Conservation (phyloP, 306 rosid species). For the Quercus suber region DNA sequence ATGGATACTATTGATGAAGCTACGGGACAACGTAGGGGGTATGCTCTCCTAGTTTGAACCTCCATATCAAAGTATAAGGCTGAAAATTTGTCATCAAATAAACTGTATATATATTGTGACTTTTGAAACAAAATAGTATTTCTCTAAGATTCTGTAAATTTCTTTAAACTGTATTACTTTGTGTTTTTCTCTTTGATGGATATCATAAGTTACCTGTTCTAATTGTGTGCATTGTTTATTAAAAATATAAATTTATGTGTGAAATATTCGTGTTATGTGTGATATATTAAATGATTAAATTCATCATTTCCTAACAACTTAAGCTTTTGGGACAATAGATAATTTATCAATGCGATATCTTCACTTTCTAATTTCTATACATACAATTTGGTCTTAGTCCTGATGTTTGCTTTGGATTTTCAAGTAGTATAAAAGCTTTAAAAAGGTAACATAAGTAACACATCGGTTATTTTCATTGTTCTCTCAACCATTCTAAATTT, state of each 20-base stretch:
- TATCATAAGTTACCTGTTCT: neutral
- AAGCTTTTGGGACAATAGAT: no score
- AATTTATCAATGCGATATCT: neutral
- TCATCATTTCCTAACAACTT: no score
- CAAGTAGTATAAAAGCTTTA: neutral
- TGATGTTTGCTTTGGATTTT: neutral
- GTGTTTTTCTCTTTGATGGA: neutral
- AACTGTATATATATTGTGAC: neutral
- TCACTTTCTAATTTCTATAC: neutral
- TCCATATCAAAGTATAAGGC: neutral
- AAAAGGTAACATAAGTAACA: neutral
- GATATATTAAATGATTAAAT: no score
- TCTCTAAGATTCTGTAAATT: neutral
- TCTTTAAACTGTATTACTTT: neutral
- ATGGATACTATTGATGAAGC: slow-evolving; percentile 67
- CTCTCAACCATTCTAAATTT: neutral
- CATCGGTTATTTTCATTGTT: neutral
- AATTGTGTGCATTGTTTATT: neutral
- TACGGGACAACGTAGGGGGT: slow-evolving; percentile 82
- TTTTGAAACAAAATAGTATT: slow-evolving; percentile 1
- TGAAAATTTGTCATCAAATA: neutral
- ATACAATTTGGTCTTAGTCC: neutral
- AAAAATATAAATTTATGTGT: neutral
- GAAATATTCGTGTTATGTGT: neutral
- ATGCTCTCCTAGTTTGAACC: slow-evolving; percentile 8